Conservation (phyloP, 768 basidiomycete genomes). For the Rhizopogon rudus region DNA sequence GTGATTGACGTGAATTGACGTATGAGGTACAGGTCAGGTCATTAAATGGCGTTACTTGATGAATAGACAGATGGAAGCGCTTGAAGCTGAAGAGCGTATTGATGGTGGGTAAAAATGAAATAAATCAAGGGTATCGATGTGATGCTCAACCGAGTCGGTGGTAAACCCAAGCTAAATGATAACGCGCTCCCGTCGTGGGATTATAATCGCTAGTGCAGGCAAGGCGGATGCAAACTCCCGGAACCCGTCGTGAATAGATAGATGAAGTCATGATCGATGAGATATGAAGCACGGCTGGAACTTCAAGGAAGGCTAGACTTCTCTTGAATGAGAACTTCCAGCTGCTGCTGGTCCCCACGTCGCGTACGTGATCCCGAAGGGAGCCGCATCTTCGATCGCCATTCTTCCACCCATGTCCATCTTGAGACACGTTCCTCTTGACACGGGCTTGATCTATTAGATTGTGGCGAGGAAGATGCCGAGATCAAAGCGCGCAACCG, state of each 20-base stretch:
- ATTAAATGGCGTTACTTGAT: slow-evolving; percentile 20
- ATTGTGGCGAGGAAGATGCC: slow-evolving; percentile 15
- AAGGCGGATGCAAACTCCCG: not conserved
- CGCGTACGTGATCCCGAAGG: slow-evolving; percentile 47
- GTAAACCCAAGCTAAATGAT: slow-evolving; percentile 8
- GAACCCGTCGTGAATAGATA: slow-evolving; percentile 9
- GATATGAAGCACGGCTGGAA: not conserved
- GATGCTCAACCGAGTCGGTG: slow-evolving; percentile 13
- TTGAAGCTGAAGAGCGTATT: slow-evolving; percentile 5
- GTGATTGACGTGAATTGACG: slow-evolving; percentile 15
- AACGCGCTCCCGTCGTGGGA: slow-evolving; percentile 2
- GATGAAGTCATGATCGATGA: slow-evolving; percentile 1
- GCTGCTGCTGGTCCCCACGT: slow-evolving; percentile 38
- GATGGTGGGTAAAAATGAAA: slow-evolving; percentile 23
- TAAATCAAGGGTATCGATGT: slow-evolving; percentile 27
- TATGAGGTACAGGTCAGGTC: slow-evolving; percentile 22
- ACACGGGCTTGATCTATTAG: slow-evolving; percentile 13
- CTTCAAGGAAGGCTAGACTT: slow-evolving; percentile 34
- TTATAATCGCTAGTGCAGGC: slow-evolving; percentile 2
- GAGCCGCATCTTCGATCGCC: slow-evolving; percentile 56
- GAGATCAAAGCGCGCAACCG: slow-evolving; percentile 55
- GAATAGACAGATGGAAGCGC: slow-evolving; percentile 8
- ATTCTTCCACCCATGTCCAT: slow-evolving; percentile 68
- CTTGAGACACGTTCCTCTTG: slow-evolving; percentile 35
- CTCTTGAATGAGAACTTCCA: slow-evolving; percentile 51